Base-by-base conservation (phyloP, 768 basidiomycete genomes). In the Lentinula guzmanii region DNA sequence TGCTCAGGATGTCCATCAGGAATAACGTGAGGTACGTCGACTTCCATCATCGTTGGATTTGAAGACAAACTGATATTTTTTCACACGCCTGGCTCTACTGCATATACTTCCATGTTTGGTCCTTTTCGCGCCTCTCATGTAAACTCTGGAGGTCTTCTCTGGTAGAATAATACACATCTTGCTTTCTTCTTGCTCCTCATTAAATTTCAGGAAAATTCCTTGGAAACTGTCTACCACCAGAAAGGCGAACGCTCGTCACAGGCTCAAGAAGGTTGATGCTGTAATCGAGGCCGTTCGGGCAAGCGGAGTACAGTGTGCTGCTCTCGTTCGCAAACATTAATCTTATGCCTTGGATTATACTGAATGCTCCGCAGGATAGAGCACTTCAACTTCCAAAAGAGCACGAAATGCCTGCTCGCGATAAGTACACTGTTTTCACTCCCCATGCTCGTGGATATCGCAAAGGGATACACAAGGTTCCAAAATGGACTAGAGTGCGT, bases 401-500 rank as follows among this genome's bases (percentile, higher is more conserved):
- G 70, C 80, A 88, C 65, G 93, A 97, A 74, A 98, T 98, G 97
- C 81, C 77, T 10, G 77, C 96, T 1, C 85, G 81, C 68, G 96
- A 98, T 78, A 99, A 99, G 74, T 99, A 98, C 77, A 97, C 95
- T 3, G 85, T 90, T 18, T 98, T 95, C 75, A 85, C 83, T 42
- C 78, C 83, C 4, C 85, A 82, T 43, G 76, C 77, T 1, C 79
- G 73, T 61, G 90, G 91, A 5, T 99, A 96, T 74, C 79, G 96
- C 48, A 98, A 98, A 69, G 91, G 93, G 28, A 93, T 97, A 53
- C 95, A 98, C 76, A 95, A 95, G 69, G 91, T 96, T 31, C 95
- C 95, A n/a, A 96, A 97, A 70, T 98, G 89, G 86, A 97, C 95
- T 54, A 82, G 93, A 74, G 95, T 95, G 65, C 62, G 89, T 76